Percentiles rank a stretch among this genome's conserved stretches.
Conservation (phyloP, 2,329 filamentous ascomycete species). For the Curvularia eragrostidis region DNA sequence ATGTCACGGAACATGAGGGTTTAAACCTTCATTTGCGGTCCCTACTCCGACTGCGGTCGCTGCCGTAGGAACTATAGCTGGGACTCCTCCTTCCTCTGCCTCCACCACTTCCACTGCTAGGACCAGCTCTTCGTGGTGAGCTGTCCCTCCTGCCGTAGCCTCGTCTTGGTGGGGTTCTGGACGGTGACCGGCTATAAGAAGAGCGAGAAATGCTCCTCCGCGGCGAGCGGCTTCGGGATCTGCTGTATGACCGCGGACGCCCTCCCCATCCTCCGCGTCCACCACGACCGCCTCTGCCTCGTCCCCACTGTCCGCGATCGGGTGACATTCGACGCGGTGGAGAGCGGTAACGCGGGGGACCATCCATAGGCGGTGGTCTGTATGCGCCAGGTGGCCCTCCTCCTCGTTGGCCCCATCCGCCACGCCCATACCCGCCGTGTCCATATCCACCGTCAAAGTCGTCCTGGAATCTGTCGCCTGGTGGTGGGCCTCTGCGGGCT, state of each 20-base stretch:
- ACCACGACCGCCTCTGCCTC: slow-evolving; percentile 47
- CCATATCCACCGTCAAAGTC: slow-evolving; percentile 27
- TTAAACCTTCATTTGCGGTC: slow-evolving; percentile 24
- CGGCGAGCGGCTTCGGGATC: slow-evolving; percentile 54
- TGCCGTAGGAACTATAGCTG: slow-evolving; percentile 69
- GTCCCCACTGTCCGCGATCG: slow-evolving; percentile 31
- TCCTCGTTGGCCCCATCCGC: slow-evolving; percentile 25
- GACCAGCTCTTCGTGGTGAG: slow-evolving; percentile 24
- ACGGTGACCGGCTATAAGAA: slow-evolving; percentile 50
- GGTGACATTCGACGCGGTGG: slow-evolving; percentile 48
- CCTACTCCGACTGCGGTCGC: slow-evolving; percentile 58
- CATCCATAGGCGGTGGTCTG: slow-evolving; percentile 47
- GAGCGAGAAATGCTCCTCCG: slow-evolving; percentile 51
- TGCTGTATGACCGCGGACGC: slow-evolving; percentile 37
- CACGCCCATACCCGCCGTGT: slow-evolving; percentile 24
- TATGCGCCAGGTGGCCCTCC: slow-evolving; percentile 49
- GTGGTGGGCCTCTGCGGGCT: slow-evolving; percentile 62
- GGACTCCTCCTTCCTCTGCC: slow-evolving; percentile 59
- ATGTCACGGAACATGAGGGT: neutral
- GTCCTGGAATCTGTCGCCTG: slow-evolving; percentile 36
- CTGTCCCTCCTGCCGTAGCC: slow-evolving; percentile 23
- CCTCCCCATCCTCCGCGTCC: slow-evolving; percentile 36
- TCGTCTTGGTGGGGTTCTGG: slow-evolving; percentile 40
- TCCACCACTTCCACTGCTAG: slow-evolving; percentile 30
- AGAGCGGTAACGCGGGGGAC: slow-evolving; percentile 39